Evolutionary conservation across 306 rosid genomes (phyloP).

Genomic region (Betula pendula): DNA sequence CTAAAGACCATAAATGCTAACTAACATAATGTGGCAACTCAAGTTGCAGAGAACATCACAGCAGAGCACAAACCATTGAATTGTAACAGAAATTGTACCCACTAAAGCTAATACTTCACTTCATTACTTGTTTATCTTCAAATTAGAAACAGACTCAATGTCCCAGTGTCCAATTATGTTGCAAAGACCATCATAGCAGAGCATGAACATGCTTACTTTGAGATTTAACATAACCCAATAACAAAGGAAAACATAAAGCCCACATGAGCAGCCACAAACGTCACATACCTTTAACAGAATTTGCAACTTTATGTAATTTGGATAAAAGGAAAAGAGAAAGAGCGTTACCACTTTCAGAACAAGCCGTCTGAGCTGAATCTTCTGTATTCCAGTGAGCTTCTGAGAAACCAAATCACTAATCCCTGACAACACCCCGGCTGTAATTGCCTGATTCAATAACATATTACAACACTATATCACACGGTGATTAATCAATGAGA

Average conservation of each 20-base stretch:
- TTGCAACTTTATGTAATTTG: not conserved
- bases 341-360: constrained; percentile 75
- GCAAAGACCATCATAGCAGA: no score
- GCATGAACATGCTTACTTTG: not conserved
- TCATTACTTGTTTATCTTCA: not conserved
- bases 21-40: not conserved
- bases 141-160: not conserved
- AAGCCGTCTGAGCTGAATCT: constrained; percentile 68
- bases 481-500: not conserved
- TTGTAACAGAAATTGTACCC: not conserved
- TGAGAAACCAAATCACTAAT: constrained; percentile 82
- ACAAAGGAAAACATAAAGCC: not conserved
- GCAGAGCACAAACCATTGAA: not conserved
- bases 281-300: not conserved
- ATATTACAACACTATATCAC: not conserved
- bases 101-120: not conserved
- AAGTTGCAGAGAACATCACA: not conserved
- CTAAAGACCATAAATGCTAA: not conserved
- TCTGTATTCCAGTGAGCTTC: constrained; percentile 89
- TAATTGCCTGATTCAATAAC: constrained; percentile 55
- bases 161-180: not conserved
- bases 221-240: not conserved
- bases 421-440: constrained; percentile 78
- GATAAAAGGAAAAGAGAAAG: constrained; percentile 11
- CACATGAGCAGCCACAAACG: not conserved